These are phyloP conservation scores for Protoeuglena noctilucae DNA, from an alignment of 139 green algal genomes.

Conservation along the genomic window DNA sequence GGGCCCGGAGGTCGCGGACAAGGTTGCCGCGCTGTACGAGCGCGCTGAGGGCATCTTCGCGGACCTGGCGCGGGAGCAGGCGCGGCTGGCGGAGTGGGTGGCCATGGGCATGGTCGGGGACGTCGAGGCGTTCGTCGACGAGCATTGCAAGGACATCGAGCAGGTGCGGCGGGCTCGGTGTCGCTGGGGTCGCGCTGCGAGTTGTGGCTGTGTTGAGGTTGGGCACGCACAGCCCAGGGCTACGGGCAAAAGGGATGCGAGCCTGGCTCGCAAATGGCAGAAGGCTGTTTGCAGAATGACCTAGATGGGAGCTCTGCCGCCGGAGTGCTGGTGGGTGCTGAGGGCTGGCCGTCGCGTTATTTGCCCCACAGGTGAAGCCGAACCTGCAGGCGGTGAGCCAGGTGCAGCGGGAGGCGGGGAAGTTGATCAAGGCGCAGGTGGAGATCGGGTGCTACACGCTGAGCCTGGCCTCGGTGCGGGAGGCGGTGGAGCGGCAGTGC, in stretches of 20 bases:
- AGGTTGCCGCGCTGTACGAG: slow-evolving; percentile 27
- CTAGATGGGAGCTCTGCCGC: too few species aligned
- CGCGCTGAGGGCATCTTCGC: slow-evolving; percentile 38
- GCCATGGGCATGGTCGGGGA: slow-evolving; percentile 32
- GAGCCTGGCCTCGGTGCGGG: slow-evolving; percentile 35
- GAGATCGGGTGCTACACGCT: not conserved
- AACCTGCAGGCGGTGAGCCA: too few species aligned
- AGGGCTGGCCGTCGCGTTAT: too few species aligned
- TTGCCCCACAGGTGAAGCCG: too few species aligned
- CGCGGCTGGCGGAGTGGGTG: slow-evolving; percentile 43
- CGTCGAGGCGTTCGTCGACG: slow-evolving; percentile 54
- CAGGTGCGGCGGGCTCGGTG: not conserved
- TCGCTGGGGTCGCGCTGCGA: not conserved
- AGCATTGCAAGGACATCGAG: slow-evolving; percentile 8
- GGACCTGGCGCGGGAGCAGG: slow-evolving; percentile 36
- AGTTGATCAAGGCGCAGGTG: not conserved
- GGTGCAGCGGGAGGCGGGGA: not conserved
- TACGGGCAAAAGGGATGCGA: too few species aligned
- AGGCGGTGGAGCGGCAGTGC: slow-evolving; percentile 43
- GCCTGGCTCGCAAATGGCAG: too few species aligned
- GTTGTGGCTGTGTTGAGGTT: too few species aligned
- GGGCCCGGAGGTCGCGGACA: too few species aligned
- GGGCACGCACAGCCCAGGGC: too few species aligned
- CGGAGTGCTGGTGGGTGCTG: too few species aligned
- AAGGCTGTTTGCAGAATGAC: too few species aligned